A percentile compares a stretch with the other conserved stretches of the same genome.
phyloP scores from a whole-genome alignment of 495 filamentous ascomycete species.

The Diplogelasinospora grovesii region DNA sequence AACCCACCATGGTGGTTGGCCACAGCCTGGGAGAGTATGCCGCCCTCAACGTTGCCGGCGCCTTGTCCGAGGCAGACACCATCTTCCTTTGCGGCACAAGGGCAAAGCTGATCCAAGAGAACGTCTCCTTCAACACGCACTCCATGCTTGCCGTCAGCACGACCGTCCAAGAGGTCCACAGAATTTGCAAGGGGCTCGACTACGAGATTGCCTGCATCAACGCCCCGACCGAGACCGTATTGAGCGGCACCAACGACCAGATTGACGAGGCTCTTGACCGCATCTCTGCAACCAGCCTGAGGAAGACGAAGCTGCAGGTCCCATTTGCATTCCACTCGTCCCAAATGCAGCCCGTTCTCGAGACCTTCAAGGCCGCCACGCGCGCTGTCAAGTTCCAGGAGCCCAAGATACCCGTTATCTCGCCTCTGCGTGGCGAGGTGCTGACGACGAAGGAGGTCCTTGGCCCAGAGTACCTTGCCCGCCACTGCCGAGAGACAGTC shows the following conservation, averaged over 20 bases:
- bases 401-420: slow-evolving; percentile 59
- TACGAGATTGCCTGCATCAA: slow-evolving; percentile 53
- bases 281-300: slow-evolving; percentile 49
- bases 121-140: slow-evolving; percentile 62
- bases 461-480: slow-evolving; percentile 53
- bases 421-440: slow-evolving; percentile 54
- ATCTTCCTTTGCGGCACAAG: slow-evolving; percentile 70
- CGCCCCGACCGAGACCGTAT: slow-evolving; percentile 48
- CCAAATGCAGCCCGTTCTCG: slow-evolving; percentile 68
- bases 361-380: slow-evolving; percentile 50
- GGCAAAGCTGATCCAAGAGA: slow-evolving; percentile 60
- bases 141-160: slow-evolving; percentile 53
- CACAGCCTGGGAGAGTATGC: slow-evolving; percentile 85
- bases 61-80: slow-evolving; percentile 69
- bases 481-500: slow-evolving; percentile 62
- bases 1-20: slow-evolving; percentile 66
- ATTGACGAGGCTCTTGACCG: slow-evolving; percentile 50
- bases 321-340: slow-evolving; percentile 74
- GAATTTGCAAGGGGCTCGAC: slow-evolving; percentile 10
- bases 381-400: slow-evolving; percentile 50
- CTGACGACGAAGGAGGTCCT: slow-evolving; percentile 48
- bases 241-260: slow-evolving; percentile 43
- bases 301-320: slow-evolving; percentile 55
- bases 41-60: slow-evolving; percentile 68
- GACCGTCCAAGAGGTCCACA: slow-evolving; percentile 27